A percentile compares a stretch with the other conserved stretches of the same genome.
Conservation (phyloP, 73 alveolate genomes). For the Tetrahymena elliotti region DNA sequence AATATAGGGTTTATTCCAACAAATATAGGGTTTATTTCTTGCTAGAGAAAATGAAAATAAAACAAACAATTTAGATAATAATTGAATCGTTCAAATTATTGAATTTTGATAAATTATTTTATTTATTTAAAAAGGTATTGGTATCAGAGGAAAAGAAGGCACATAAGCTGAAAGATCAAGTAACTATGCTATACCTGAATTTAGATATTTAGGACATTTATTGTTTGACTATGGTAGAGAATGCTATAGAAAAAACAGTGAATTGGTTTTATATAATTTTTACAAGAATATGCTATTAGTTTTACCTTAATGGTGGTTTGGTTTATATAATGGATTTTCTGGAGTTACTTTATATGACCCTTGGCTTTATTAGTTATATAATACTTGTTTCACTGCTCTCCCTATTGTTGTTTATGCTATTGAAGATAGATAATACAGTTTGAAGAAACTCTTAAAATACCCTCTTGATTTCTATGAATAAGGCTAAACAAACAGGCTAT, state of each 20-base stretch:
- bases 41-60: too few relatives aligned
- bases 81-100: too few relatives aligned
- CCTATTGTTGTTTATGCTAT: slow-evolving; percentile 84
- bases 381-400: slow-evolving; percentile 74
- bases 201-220: slow-evolving; percentile 65
- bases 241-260: slow-evolving; percentile 67
- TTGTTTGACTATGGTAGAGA: slow-evolving; percentile 92
- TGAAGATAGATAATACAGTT: slow-evolving; percentile 68
- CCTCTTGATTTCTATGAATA: neutral
- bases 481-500: neutral
- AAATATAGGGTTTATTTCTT: too few relatives aligned
- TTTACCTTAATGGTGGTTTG: slow-evolving; percentile 87
- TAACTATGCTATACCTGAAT: slow-evolving; percentile 74
- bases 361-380: slow-evolving; percentile 86
- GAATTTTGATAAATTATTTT: too few relatives aligned
- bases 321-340: slow-evolving; percentile 67
- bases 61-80: too few relatives aligned
- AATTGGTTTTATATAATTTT: slow-evolving; percentile 67
- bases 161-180: slow-evolving; percentile 73
- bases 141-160: slow-evolving; percentile 84
- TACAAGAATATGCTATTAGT: slow-evolving; percentile 81
- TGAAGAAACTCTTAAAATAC: neutral
- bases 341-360: slow-evolving; percentile 82
- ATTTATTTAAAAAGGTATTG: slow-evolving; percentile 45
- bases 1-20: too few relatives aligned